Evolutionary conservation across 1,139 yeast species (phyloP).

Genomic region (Taphrina pruni): DNA sequence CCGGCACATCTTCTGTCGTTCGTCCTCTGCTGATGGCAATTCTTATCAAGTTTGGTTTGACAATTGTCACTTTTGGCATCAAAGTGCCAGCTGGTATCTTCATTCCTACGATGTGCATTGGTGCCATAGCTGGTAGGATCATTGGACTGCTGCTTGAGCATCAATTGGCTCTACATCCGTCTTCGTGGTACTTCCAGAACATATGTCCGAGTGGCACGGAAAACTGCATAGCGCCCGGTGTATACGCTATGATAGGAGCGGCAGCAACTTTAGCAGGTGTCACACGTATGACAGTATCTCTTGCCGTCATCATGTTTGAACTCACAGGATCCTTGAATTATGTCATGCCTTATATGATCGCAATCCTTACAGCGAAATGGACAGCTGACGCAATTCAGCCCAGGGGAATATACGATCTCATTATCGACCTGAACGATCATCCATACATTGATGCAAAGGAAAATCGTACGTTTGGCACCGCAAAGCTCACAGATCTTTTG

Average conservation of each 20-base stretch:
- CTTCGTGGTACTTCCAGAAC: slow-evolving; percentile 5
- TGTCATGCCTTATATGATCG: slow-evolving; percentile 50
- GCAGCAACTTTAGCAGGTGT: slow-evolving; percentile 75
- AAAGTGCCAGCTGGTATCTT: slow-evolving; percentile 71
- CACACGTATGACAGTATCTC: slow-evolving; percentile 67
- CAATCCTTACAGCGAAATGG: slow-evolving; percentile 42
- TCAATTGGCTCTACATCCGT: slow-evolving; percentile 27
- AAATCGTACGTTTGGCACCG: neutral
- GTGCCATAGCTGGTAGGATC: slow-evolving; percentile 67
- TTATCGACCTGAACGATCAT: slow-evolving; percentile 35
- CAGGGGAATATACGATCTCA: slow-evolving; percentile 37
- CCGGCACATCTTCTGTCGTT: slow-evolving; percentile 48
- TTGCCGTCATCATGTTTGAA: slow-evolving; percentile 62
- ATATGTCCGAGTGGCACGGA: neutral
- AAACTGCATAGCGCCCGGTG: slow-evolving; percentile 54
- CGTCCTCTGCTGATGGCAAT: slow-evolving; percentile 57
- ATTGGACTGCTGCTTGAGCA: slow-evolving; percentile 60
- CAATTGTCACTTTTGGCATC: slow-evolving; percentile 64
- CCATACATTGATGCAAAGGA: slow-evolving; percentile 26
- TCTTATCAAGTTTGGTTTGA: slow-evolving; percentile 57
- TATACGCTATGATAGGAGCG: slow-evolving; percentile 68
- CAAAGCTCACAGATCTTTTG: slow-evolving; percentile 11
- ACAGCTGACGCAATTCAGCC: slow-evolving; percentile 42
- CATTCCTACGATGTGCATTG: slow-evolving; percentile 72
- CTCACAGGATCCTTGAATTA: slow-evolving; percentile 66